phyloP scores from a whole-genome alignment of 306 rosid genomes.

The Casuarina glauca region DNA sequence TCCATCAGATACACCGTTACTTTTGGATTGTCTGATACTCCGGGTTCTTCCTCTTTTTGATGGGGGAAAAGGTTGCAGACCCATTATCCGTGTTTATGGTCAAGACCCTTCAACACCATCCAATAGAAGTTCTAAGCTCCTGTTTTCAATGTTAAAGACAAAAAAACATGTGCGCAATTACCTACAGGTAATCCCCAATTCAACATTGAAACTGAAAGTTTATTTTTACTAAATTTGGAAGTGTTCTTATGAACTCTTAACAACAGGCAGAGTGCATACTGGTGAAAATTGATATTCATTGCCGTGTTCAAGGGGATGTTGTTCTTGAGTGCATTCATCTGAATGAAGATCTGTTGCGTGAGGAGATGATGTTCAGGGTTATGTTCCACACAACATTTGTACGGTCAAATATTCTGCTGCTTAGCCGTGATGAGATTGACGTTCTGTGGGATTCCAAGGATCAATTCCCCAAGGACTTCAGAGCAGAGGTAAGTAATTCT shows the following conservation, averaged over 20 bases:
- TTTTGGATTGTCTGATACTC: constrained; percentile 82
- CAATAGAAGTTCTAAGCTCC: constrained; percentile 81
- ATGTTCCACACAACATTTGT: constrained; percentile 97
- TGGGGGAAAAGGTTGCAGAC: constrained; percentile 82
- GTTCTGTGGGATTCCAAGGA: constrained; percentile 88
- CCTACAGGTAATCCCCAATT: constrained; percentile 68
- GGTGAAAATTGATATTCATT: constrained; percentile 80
- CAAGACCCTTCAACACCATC: constrained; percentile 79
- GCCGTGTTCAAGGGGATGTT: constrained; percentile 93
- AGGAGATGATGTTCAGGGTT: constrained; percentile 81
- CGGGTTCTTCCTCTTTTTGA: constrained; percentile 77
- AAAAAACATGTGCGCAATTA: constrained; percentile 58
- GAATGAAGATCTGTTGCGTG: constrained; percentile 63
- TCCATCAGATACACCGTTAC: constrained; percentile 79
- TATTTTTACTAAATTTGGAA: constrained; percentile 26
- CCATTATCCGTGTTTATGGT: constrained; percentile 75
- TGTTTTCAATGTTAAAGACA: constrained; percentile 63
- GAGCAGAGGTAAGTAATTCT: constrained; percentile 78
- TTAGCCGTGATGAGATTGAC: constrained; percentile 86
- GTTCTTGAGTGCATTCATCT: constrained; percentile 91
- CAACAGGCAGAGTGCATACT: constrained; percentile 89
- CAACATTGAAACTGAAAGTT: constrained; percentile 31
- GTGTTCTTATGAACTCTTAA: constrained; percentile 44
- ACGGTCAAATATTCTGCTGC: constrained; percentile 71
- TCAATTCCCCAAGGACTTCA: constrained; percentile 79